These are phyloP conservation scores for Furcasterigmium furcatum DNA, from an alignment of 2,329 filamentous ascomycete genomes.

Conservation along the genomic window DNA sequence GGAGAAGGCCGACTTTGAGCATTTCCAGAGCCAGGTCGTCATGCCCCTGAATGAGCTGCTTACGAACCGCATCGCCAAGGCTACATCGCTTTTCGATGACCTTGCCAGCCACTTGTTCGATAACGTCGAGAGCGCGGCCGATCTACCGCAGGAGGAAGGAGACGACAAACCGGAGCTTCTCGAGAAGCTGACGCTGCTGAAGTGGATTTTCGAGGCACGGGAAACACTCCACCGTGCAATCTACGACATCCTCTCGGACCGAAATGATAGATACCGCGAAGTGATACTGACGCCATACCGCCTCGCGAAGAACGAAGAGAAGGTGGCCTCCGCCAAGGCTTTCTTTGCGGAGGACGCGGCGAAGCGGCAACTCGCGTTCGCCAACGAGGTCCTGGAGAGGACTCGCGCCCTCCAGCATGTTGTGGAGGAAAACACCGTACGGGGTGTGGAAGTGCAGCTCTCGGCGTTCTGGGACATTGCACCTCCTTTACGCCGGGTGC, in stretches of 20 bases:
- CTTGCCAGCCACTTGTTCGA: slow-evolving; percentile 70
- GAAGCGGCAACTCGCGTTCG: slow-evolving; percentile 68
- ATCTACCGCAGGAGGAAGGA: slow-evolving; percentile 89
- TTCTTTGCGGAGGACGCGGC: slow-evolving; percentile 81
- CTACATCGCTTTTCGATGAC: slow-evolving; percentile 74
- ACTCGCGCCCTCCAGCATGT: slow-evolving; percentile 74
- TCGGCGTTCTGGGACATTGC: slow-evolving; percentile 98
- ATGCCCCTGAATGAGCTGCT: slow-evolving; percentile 79
- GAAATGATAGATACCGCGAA: slow-evolving; percentile 81
- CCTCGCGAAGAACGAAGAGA: slow-evolving; percentile 71
- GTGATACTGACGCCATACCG: slow-evolving; percentile 81
- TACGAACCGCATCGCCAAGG: slow-evolving; percentile 68
- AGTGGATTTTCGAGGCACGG: slow-evolving; percentile 96
- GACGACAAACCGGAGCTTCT: slow-evolving; percentile 92
- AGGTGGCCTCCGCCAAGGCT: slow-evolving; percentile 70
- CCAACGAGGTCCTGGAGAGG: slow-evolving; percentile 69
- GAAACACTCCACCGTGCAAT: slow-evolving; percentile 82
- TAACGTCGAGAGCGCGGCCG: slow-evolving; percentile 61
- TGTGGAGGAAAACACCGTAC: slow-evolving; percentile 79
- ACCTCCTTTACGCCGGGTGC: slow-evolving; percentile 71
- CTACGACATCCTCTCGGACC: slow-evolving; percentile 79
- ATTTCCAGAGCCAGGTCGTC: slow-evolving; percentile 80
- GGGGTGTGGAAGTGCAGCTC: slow-evolving; percentile 87
- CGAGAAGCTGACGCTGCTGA: slow-evolving; percentile 90
- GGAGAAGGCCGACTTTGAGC: slow-evolving; percentile 77